Conservation (phyloP, 2,329 filamentous ascomycete species). For the Geosmithia morbida region DNA sequence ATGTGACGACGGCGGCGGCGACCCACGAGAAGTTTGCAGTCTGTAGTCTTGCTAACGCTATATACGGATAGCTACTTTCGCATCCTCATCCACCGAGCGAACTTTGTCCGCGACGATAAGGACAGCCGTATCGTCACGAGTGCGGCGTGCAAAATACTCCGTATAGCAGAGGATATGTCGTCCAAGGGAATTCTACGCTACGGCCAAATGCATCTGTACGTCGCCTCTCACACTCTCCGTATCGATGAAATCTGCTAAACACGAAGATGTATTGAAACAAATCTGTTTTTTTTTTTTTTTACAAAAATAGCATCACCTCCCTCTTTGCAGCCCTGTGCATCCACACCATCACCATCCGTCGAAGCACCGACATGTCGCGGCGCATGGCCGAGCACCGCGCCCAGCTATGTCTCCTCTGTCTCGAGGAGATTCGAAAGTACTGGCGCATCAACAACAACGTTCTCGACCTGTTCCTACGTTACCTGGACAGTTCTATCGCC, state of each 20-base stretch:
- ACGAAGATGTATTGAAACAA: too few relatives aligned
- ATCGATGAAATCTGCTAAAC: neutral
- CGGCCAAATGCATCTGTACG: slow-evolving; percentile 22
- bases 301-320: slow-evolving; percentile 15
- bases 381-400: slow-evolving; percentile 20
- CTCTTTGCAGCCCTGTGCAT: slow-evolving; percentile 22
- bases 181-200: slow-evolving; percentile 17
- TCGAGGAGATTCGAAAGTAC: slow-evolving; percentile 23
- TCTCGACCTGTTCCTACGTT: slow-evolving; percentile 20
- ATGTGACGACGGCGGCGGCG: too few relatives aligned
- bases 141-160: slow-evolving; percentile 18
- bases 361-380: slow-evolving; percentile 15
- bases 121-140: slow-evolving; percentile 14
- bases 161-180: slow-evolving; percentile 23
- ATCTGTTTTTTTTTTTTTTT: neutral
- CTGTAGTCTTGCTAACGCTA: too few relatives aligned
- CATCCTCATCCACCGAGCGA: slow-evolving; percentile 19
- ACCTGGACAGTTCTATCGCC: slow-evolving; percentile 21
- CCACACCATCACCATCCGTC: slow-evolving; percentile 19
- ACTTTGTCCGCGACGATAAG: slow-evolving; percentile 14
- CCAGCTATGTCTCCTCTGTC: slow-evolving; percentile 19
- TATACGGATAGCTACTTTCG: slow-evolving; percentile 13
- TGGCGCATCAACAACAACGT: slow-evolving; percentile 24
- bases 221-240: neutral
- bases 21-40: too few relatives aligned